Base-by-base conservation (phyloP, 2,329 filamentous ascomycete genomes). In the Neofusicoccum laricinum region DNA sequence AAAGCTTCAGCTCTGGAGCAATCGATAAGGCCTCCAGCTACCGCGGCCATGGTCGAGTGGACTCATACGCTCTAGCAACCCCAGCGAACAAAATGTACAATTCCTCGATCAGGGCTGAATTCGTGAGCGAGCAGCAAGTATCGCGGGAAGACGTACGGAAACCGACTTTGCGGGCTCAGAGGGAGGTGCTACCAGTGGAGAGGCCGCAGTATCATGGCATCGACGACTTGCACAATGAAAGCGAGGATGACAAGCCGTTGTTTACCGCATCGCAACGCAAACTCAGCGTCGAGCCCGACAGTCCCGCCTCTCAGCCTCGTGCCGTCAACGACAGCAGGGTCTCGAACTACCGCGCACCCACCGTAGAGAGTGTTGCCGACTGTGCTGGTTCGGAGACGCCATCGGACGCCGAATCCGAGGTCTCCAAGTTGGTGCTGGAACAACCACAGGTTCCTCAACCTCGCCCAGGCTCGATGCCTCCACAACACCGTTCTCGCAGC, bases 371-470 rank as follows among this genome's bases (percentile, higher is more conserved):
- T 21, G 41, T 36, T 7, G 6, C n/a, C 41, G 55, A 46, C 41
- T 34, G n/a, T 19, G 30, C 34, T 15, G 25, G 14, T 19, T 48
- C 55, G 41, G 55, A 21, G 15, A 36, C 11, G n/a, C 34, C 30
- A n/a, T 59, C 55, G 55, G 55, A 46, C 30, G 53, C 53, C 53
- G 55, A 59, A 36, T 59, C 25, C n/a, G 25, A 46, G 38, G 10
- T 25, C 12, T 59, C 55, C 19, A 10, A 41, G 12, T 55, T 40
- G 51, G 17, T 30, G 40, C 53, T 25, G 15, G 21, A 41, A 12
- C 38, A 25, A 43, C 7, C 38, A 14, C 25, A 10, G 8, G 21
- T 11, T 1, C 8, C 17, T 17, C 17, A 17, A 15, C 14, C 17
- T 17, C 51, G 51, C 7, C 19, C 12, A 17, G 19, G 15, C 5